Evolutionary conservation across 768 basidiomycete species (phyloP), one percentile per base, ranked within the genome.

Genomic region (Russula earlei): DNA sequence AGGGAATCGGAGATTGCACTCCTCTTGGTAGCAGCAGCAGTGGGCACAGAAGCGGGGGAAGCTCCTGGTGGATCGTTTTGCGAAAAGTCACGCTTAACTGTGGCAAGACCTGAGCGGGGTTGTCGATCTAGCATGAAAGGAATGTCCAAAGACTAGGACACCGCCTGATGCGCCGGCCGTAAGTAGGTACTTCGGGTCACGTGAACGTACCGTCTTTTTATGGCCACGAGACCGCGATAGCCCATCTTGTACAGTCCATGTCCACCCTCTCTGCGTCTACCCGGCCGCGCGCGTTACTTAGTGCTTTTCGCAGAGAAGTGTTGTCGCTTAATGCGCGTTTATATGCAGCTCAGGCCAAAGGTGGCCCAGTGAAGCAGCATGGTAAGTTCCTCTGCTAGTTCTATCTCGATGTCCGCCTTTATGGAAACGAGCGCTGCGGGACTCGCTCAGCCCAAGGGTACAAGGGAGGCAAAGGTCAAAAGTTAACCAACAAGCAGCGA

Each of bases 1-100:
- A 62, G 38, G 22, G 63, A 49, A 33, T 63, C 56, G 31, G 63
- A 63, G 43, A 62, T 19, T 5, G 34, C 31, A n/a, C 65, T 59
- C 25, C 63, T 55, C 70, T 77, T 51, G 72, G 75, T 64, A 6
- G 69, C 67, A 72, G 78, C 62, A 4, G 69, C 67, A 72, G 78
- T 11, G 72, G 68, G 49, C 73, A 73, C 76, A 75, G 44, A 72
- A 72, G 14, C 65, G 65, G 15, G 65, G 58, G 53, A 36, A 7
- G 34, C 5, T 14, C 48, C 54, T 34, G 66, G 53, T 2, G 66
- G 56, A 3, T 66, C 36, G 4, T 70, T 59, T 5, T 65, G 70
- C 45, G 83, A 85, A 66, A 80, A 89, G 67, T 88, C 81, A 55
- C 87, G 78, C 60, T 75, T 74, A 43, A 87, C 59, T 1, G 75